A percentile compares a stretch with the other conserved stretches of the same genome.
These are phyloP conservation scores for Paulownia fortunei DNA, from an alignment of 257 asterid species.

Conservation along the genomic window DNA sequence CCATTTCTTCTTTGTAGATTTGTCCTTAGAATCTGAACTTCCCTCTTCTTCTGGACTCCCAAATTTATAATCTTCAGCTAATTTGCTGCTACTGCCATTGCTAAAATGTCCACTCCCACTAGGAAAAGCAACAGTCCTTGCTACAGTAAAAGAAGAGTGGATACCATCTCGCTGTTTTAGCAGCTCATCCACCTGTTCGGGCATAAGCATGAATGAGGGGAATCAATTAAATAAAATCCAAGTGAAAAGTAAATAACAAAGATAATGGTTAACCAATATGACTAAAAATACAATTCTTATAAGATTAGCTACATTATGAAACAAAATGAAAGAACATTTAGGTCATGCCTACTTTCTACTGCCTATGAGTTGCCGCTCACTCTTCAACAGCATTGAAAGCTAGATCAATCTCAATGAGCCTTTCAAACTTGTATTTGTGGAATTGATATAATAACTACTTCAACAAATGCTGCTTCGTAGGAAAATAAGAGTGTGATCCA, in stretches of 20 bases:
- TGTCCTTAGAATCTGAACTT: slow-evolving; percentile 90
- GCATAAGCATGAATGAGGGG: slow-evolving; percentile 13
- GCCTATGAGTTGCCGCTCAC: not conserved
- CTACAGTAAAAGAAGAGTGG: slow-evolving; percentile 83
- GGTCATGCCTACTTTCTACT: not conserved
- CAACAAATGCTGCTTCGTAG: not conserved
- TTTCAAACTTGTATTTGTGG: not conserved
- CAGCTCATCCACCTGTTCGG: slow-evolving; percentile 87
- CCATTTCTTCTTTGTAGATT: slow-evolving; percentile 82
- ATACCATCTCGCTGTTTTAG: slow-evolving; percentile 86
- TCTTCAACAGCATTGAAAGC: too few species aligned
- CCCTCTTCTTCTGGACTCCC: slow-evolving; percentile 90
- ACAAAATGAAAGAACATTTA: not conserved
- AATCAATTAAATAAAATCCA: too few species aligned
- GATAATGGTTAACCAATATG: not conserved
- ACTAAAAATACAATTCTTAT: not conserved
- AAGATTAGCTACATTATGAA: not conserved
- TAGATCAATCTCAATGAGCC: not conserved
- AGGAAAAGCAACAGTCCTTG: slow-evolving; percentile 52
- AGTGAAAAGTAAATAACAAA: not conserved
- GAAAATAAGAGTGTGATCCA: not conserved
- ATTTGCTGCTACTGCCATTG: slow-evolving; percentile 85
- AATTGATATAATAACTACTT: too few species aligned
- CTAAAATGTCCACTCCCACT: slow-evolving; percentile 77
- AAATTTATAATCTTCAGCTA: slow-evolving; percentile 61